Conservation (phyloP, 371 early-diverging fungal species). For the Mortierella sp. region DNA sequence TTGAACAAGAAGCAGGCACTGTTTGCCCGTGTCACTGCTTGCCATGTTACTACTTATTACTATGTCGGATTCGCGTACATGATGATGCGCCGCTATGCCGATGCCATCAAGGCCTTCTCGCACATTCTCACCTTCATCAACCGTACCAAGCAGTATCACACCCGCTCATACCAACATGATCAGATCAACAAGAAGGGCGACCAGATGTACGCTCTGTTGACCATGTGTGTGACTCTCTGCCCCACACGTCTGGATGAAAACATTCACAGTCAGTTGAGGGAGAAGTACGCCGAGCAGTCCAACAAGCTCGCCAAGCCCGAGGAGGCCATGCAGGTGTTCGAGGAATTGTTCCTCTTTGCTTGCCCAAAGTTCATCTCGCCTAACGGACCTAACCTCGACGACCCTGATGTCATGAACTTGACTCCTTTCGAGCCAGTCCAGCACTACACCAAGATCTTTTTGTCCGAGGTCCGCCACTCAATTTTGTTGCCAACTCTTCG, state of each 20-base stretch:
- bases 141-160: conserved; percentile 94
- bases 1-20: conserved; percentile 90
- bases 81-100: conserved; percentile 97
- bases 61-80: conserved; percentile 97
- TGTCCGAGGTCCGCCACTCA: conserved; percentile 88
- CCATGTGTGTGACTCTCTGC: conserved; percentile 91
- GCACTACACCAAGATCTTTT: conserved; percentile 88
- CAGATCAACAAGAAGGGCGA: conserved; percentile 93
- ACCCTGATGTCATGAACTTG: conserved; percentile 54
- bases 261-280: conserved; percentile 88
- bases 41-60: conserved; percentile 96
- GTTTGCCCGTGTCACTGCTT: conserved; percentile 94
- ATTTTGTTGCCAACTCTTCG: conserved; percentile 88
- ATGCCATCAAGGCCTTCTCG: conserved; percentile 94
- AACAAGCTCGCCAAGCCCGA: conserved; percentile 82
- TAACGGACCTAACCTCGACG: conserved; percentile 80
- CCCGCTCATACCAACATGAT: conserved; percentile 93
- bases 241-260: conserved; percentile 95
- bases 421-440: conserved; percentile 71
- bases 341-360: conserved; percentile 92
- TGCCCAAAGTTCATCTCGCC: conserved; percentile 96
- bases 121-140: conserved; percentile 91
- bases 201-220: conserved; percentile 94
- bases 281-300: conserved; percentile 93
- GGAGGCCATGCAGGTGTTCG: conserved; percentile 82